Evolutionary conservation across 2,329 filamentous ascomycete species (phyloP).

Genomic region (Diplodia seriata): DNA sequence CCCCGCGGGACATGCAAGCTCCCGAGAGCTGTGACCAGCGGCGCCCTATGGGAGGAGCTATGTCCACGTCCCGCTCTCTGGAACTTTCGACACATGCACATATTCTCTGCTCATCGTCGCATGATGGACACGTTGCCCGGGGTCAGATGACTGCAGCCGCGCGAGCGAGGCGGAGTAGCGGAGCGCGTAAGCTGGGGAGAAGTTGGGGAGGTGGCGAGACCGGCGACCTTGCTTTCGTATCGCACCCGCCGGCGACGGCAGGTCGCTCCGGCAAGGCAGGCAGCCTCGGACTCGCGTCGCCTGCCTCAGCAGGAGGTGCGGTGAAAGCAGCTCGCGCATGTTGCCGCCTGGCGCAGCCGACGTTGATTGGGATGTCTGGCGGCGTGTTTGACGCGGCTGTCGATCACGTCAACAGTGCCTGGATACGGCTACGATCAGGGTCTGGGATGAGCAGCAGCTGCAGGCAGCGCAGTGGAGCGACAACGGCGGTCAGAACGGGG

Average conservation of each 20-base stretch:
- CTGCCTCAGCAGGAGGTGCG: constrained; percentile 15
- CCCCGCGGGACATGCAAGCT: constrained; percentile 12
- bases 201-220: constrained; percentile 9
- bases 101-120: not conserved
- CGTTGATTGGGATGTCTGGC: not conserved
- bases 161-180: constrained; percentile 8
- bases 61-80: constrained; percentile 14
- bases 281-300: constrained; percentile 11
- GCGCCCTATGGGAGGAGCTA: constrained; percentile 9
- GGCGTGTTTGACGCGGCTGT: not conserved
- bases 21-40: constrained; percentile 24
- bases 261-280: constrained; percentile 23
- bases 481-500: constrained; percentile 21
- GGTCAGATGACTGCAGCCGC: constrained; percentile 9
- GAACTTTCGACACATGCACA: constrained; percentile 5
- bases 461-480: constrained; percentile 12
- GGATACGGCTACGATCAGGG: constrained; percentile 12
- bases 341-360: constrained; percentile 1
- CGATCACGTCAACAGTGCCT: constrained; percentile 24
- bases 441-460: constrained; percentile 15
- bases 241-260: constrained; percentile 12
- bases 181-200: constrained; percentile 4
- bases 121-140: not conserved
- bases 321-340: constrained; percentile 15
- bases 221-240: constrained; percentile 18